A percentile compares a stretch with the other conserved stretches of the same genome.
Conservation (phyloP, 2,329 filamentous ascomycete genomes). For the Penicillium griseofulvum region DNA sequence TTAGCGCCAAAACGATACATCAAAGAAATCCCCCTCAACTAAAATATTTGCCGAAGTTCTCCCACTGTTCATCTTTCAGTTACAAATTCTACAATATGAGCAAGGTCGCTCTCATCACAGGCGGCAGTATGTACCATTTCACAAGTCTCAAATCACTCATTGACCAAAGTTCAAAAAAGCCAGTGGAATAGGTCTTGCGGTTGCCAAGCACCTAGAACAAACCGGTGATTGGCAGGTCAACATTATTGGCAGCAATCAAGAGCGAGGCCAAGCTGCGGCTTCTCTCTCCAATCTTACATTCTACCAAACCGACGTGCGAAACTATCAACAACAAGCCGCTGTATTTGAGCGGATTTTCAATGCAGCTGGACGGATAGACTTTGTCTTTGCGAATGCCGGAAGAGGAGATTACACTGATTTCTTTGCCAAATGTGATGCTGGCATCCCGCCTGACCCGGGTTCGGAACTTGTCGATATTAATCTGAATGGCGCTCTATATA, state of each 20-base stretch:
- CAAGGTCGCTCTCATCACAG: conserved; percentile 12
- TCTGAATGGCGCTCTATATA: conserved; percentile 42
- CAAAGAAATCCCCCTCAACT: not conserved
- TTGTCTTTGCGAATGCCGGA: conserved; percentile 52
- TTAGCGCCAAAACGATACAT: not conserved
- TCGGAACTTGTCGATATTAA: conserved; percentile 43
- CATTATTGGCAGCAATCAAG: conserved; percentile 40
- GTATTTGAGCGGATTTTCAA: conserved; percentile 42
- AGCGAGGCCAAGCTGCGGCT: conserved; percentile 30
- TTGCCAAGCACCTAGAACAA: conserved; percentile 39
- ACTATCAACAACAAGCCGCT: conserved; percentile 34
- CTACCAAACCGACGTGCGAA: conserved; percentile 39
- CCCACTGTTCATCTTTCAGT: not conserved
- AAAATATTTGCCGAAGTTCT: not conserved
- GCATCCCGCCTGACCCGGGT: conserved; percentile 28
- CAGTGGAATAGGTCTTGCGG: conserved; percentile 45
- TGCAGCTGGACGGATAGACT: conserved; percentile 42
- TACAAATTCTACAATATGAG: not conserved
- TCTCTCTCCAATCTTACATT: conserved; percentile 33
- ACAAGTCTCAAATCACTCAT: not conserved
- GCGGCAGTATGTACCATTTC: conserved; percentile 5
- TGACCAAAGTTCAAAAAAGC: conserved; percentile 16
- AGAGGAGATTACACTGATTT: conserved; percentile 45
- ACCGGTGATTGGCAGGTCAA: conserved; percentile 41
- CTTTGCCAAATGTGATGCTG: conserved; percentile 29